These are phyloP conservation scores for Termitomyces titanicus DNA, from an alignment of 768 basidiomycete species.

Conservation along the genomic window DNA sequence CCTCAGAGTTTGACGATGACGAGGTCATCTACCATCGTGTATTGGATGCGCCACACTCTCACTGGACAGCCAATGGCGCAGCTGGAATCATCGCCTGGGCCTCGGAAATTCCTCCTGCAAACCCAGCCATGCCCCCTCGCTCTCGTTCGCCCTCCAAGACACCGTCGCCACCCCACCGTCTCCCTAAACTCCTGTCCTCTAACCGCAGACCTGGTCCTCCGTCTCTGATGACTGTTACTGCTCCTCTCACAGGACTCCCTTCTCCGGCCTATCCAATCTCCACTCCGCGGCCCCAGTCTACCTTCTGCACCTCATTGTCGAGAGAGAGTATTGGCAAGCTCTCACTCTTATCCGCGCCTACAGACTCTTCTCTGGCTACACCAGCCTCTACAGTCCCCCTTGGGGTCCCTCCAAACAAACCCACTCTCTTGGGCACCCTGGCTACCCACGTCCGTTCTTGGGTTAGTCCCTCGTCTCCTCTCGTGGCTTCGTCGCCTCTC, in stretches of 20 bases:
- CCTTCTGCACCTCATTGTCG: slow-evolving; percentile 22
- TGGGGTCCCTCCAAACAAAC: slow-evolving; percentile 27
- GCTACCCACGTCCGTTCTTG: slow-evolving; percentile 43
- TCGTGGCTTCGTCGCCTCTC: slow-evolving; percentile 22
- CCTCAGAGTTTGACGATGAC: slow-evolving; percentile 19
- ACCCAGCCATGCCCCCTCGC: slow-evolving; percentile 19
- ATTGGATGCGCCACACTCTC: slow-evolving; percentile 8
- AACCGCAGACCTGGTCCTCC: slow-evolving; percentile 40
- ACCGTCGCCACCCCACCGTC: slow-evolving; percentile 17
- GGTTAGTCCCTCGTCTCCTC: slow-evolving; percentile 32
- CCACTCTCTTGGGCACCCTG: slow-evolving; percentile 34
- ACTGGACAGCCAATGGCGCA: slow-evolving; percentile 36
- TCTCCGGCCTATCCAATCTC: slow-evolving; percentile 28
- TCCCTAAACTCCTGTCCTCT: slow-evolving; percentile 38
- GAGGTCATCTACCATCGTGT: slow-evolving; percentile 22
- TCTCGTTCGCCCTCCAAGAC: slow-evolving; percentile 12
- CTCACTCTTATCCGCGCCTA: slow-evolving; percentile 32
- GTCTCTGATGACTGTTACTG: slow-evolving; percentile 45
- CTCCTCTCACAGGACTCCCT: slow-evolving; percentile 27
- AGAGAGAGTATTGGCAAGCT: slow-evolving; percentile 31
- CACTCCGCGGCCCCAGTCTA: slow-evolving; percentile 29
- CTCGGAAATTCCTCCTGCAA: slow-evolving; percentile 33
- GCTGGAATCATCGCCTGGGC: slow-evolving; percentile 48
- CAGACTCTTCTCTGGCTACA: slow-evolving; percentile 51
- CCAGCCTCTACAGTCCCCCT: slow-evolving; percentile 37